These are phyloP conservation scores for Aspergillus sclerotialis DNA, from an alignment of 2,329 filamentous ascomycete species.

Conservation along the genomic window DNA sequence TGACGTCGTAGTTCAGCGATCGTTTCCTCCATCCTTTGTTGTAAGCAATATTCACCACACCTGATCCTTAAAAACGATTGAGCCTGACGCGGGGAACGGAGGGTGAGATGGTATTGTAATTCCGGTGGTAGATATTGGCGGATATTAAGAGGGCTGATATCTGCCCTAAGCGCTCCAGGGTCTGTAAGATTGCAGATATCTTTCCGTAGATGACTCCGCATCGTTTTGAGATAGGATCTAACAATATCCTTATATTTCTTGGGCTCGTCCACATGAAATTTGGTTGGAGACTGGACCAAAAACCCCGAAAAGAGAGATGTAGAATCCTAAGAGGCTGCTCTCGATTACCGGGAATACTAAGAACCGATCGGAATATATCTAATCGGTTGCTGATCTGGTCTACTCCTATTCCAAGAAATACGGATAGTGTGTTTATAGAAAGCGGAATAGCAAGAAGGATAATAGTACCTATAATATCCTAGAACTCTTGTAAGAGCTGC, in stretches of 20 bases:
- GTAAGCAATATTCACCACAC: no score
- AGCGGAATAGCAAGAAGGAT: constrained; percentile 15
- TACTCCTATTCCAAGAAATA: constrained; percentile 6
- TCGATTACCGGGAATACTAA: constrained; percentile 7
- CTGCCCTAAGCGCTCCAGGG: constrained; percentile 1
- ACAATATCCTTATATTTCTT: constrained; percentile 20
- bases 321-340: constrained; percentile 12
- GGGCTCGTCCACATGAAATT: constrained; percentile 26
- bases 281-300: constrained; percentile 15
- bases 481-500: constrained; percentile 10
- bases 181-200: constrained; percentile 10
- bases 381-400: constrained; percentile 6
- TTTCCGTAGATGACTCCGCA: constrained; percentile 5
- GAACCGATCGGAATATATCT: constrained; percentile 13
- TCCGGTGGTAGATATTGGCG: constrained; percentile 10
- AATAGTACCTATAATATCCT: constrained; percentile 15
- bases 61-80: no score
- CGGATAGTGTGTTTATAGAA: constrained; percentile 8
- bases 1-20: no score
- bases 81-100: no score
- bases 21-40: no score
- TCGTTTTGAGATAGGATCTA: constrained; percentile 16
- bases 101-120: constrained; percentile 19
- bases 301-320: constrained; percentile 28
- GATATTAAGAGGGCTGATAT: constrained; percentile 8